These are phyloP conservation scores for Claviceps quebecensis DNA, from an alignment of 2,329 filamentous ascomycete species.

Conservation along the genomic window DNA sequence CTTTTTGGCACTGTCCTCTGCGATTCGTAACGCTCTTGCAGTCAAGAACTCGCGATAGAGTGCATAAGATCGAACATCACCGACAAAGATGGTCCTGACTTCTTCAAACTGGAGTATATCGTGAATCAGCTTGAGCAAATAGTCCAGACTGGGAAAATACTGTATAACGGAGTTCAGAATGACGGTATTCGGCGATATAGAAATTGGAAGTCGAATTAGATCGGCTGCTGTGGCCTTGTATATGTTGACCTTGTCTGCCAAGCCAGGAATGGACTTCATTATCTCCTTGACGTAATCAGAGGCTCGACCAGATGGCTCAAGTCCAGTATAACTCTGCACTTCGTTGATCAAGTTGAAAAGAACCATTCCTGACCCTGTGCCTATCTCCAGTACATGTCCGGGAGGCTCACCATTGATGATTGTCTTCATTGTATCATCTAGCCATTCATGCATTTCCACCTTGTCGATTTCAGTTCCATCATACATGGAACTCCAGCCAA, in stretches of 20 bases:
- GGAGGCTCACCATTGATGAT: slow-evolving; percentile 7
- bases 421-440: slow-evolving; percentile 15
- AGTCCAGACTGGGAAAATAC: slow-evolving; percentile 15
- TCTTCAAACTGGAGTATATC: slow-evolving; percentile 1
- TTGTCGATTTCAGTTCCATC: slow-evolving; percentile 14
- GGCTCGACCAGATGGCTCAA: slow-evolving; percentile 14
- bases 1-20: background rate
- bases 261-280: slow-evolving; percentile 4
- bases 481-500: slow-evolving; percentile 20
- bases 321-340: slow-evolving; percentile 13
- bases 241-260: slow-evolving; percentile 4
- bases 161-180: slow-evolving; percentile 17
- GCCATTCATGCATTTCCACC: slow-evolving; percentile 19
- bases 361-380: slow-evolving; percentile 18
- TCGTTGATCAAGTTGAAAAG: slow-evolving; percentile 14
- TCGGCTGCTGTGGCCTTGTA: background rate
- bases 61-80: slow-evolving; percentile 11
- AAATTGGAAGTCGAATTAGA: background rate
- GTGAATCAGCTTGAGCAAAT: slow-evolving; percentile 10
- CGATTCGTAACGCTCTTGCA: background rate
- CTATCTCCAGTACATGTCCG: slow-evolving; percentile 15
- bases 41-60: slow-evolving; percentile 7
- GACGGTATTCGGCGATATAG: slow-evolving; percentile 7
- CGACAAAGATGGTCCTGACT: slow-evolving; percentile 8
- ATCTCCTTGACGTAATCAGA: slow-evolving; percentile 10